Evolutionary conservation across 1,139 yeast species (phyloP), one percentile per base, ranked within the genome.

Genomic region (Kodamaea anthophila): DNA sequence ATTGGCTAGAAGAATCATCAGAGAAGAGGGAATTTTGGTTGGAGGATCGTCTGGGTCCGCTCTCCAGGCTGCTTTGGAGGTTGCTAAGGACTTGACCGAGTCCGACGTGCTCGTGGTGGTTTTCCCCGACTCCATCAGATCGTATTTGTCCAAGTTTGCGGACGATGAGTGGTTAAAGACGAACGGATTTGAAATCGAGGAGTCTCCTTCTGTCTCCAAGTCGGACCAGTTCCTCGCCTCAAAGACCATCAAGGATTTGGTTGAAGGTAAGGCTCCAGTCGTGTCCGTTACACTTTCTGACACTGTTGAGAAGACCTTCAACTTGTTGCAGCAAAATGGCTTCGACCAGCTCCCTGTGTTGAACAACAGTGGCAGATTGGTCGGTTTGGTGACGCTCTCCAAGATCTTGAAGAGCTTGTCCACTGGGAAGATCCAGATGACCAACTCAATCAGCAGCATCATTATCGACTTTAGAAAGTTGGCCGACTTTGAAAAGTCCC

Each of bases 31-130:
- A 54, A 75, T 85, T 31, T 65, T 85, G 32, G 88, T 85, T 32
- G 95, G 94, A 53, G 95, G 94, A 9, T 81, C 93, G 15, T 78
- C 91, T 18, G 95, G 95, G 37, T 70, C 82, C 43, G 91, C 94
- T 9, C 70, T 85, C 46, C 82, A 83, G 46, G 94, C 94, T 28
- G 83, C 88, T 32, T 67, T 85, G 36, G 61, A 76, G 44, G 83
- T 82, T 39, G 79, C 80, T 43, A 68, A 78, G 51, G 78, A 73
- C 34, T 68, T 84, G 50, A 71, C 81, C 30, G 86, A 81, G 59
- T 73, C 78, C 32, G 94, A 83, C 45, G 74, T 73, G 18, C 70
- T 85, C 37, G 94, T 85, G 23, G 88, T 82, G 26, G 80, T 85
- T 18, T 75, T 84, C 74, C 94, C 94, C 32, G 95, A 85, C 54